Evolutionary conservation across 2,329 filamentous ascomycete genomes (phyloP).

Genomic region (Didymella segeticola): DNA sequence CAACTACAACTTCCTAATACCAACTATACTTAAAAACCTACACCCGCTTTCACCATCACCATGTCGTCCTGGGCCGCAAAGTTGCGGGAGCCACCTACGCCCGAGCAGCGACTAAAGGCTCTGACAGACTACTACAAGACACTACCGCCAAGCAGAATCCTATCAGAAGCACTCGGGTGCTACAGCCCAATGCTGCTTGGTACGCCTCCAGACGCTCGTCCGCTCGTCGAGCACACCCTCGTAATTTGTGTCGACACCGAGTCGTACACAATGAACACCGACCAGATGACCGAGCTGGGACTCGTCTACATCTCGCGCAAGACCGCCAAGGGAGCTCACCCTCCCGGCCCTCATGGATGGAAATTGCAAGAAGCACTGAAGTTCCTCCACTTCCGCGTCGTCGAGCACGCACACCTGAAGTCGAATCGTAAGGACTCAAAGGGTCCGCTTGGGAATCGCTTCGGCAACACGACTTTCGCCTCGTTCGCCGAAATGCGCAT

Average conservation of each 20-base stretch:
- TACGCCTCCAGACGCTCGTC: neutral
- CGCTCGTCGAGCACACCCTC: slow-evolving; percentile 21
- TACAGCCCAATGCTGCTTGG: neutral
- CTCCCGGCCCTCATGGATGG: slow-evolving; percentile 22
- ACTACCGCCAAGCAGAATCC: neutral
- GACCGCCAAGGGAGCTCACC: neutral
- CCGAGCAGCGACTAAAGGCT: neutral
- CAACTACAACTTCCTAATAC: neutral
- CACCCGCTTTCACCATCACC: neutral
- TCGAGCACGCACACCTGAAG: slow-evolving; percentile 27
- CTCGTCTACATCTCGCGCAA: slow-evolving; percentile 18
- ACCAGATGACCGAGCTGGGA: slow-evolving; percentile 33
- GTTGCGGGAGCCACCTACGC: neutral
- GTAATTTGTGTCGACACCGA: slow-evolving; percentile 34
- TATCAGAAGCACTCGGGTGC: neutral
- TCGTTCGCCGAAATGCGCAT: slow-evolving; percentile 17
- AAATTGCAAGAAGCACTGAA: slow-evolving; percentile 26
- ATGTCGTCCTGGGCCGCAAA: neutral
- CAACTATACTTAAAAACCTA: neutral
- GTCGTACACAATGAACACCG: slow-evolving; percentile 28
- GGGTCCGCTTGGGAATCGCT: slow-evolving; percentile 30
- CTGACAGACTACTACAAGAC: neutral
- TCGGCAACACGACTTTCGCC: slow-evolving; percentile 30
- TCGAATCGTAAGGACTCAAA: slow-evolving; percentile 10
- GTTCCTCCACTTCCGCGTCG: slow-evolving; percentile 32